A percentile compares a stretch with the other conserved stretches of the same genome.
phyloP scores from a whole-genome alignment of 2,329 filamentous ascomycete genomes.

The Microthyrium microscopicum region DNA sequence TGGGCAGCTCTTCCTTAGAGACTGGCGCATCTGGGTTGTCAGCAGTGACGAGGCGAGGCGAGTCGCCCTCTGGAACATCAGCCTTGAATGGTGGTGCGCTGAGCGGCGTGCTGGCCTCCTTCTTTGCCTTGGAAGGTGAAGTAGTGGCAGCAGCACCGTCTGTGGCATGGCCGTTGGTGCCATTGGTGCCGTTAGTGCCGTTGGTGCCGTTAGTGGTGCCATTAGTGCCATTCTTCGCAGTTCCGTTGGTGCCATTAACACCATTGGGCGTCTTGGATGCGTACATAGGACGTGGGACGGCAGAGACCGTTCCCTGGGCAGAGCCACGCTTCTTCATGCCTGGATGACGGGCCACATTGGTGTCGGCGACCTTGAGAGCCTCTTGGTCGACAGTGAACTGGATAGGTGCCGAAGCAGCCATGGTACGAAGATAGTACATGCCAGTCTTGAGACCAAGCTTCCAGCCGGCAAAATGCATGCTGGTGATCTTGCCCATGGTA shows the following conservation, averaged over 20 bases:
- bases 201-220: too few species aligned
- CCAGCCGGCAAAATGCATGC: slow-evolving; percentile 98
- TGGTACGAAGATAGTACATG: slow-evolving; percentile 99
- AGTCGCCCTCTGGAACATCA: slow-evolving; percentile 59
- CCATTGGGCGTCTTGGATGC: slow-evolving; percentile 36
- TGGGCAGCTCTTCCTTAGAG: slow-evolving; percentile 14
- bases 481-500: slow-evolving; percentile 99
- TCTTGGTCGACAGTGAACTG: slow-evolving; percentile 99
- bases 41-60: slow-evolving; percentile 29
- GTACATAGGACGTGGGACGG: slow-evolving; percentile 52
- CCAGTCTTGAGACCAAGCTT: slow-evolving; percentile 98
- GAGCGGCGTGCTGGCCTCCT: slow-evolving; percentile 31
- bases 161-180: slow-evolving; percentile 48
- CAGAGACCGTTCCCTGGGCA: slow-evolving; percentile 35
- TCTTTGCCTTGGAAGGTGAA: slow-evolving; percentile 25
- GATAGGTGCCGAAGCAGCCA: slow-evolving; percentile 90
- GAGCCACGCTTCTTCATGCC: slow-evolving; percentile 49
- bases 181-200: slow-evolving; percentile 20
- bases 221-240: slow-evolving; percentile 12
- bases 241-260: slow-evolving; percentile 10
- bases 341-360: slow-evolving; percentile 44
- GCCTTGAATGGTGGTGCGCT: slow-evolving; percentile 57
- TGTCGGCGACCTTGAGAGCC: slow-evolving; percentile 74
- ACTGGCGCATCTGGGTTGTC: slow-evolving; percentile 1
- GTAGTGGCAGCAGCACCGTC: slow-evolving; percentile 39